phyloP scores from a whole-genome alignment of 345 rosid genomes.

The Dipteronia sinensis region DNA sequence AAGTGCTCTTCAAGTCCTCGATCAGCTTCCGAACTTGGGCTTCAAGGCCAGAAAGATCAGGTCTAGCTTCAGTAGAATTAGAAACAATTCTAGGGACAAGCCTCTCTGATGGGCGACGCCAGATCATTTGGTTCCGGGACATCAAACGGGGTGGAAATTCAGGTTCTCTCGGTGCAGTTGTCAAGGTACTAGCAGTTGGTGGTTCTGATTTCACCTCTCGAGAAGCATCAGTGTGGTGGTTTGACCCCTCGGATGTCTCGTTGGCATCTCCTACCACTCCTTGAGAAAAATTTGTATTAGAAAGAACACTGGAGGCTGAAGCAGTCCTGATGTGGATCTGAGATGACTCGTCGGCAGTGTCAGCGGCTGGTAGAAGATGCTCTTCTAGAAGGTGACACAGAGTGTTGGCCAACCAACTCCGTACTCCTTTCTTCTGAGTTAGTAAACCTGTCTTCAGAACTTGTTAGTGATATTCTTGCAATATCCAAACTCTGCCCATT shows the following conservation, averaged over 20 bases:
- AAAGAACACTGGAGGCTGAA: constrained; percentile 54
- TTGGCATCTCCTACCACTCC: constrained; percentile 51
- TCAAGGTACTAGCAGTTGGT: constrained; percentile 40
- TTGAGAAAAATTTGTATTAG: constrained; percentile 53
- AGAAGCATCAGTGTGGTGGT: constrained; percentile 73
- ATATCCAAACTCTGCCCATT: constrained; percentile 54
- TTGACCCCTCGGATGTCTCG: constrained; percentile 59
- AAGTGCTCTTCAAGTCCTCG: constrained; percentile 61
- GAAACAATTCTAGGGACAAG: constrained; percentile 72
- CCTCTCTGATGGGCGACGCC: constrained; percentile 84
- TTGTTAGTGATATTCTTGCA: constrained; percentile 47
- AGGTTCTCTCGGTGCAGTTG: constrained; percentile 50
- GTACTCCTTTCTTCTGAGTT: constrained; percentile 48
- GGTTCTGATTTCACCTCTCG: constrained; percentile 69
- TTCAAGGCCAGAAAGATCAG: constrained; percentile 81
- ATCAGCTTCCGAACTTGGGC: constrained; percentile 63
- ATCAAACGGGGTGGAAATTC: constrained; percentile 57
- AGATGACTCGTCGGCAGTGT: constrained; percentile 41
- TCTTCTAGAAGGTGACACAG: constrained; percentile 54
- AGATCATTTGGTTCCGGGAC: constrained; percentile 55
- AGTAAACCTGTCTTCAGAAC: constrained; percentile 53
- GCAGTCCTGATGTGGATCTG: constrained; percentile 59
- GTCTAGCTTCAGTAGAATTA: constrained; percentile 61
- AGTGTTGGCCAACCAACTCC: constrained; percentile 47
- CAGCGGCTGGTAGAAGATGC: constrained; percentile 44